A percentile compares a stretch with the other conserved stretches of the same genome.
phyloP scores from a whole-genome alignment of 129 eudicot genomes.

The Heracleum sosnowskyi region DNA sequence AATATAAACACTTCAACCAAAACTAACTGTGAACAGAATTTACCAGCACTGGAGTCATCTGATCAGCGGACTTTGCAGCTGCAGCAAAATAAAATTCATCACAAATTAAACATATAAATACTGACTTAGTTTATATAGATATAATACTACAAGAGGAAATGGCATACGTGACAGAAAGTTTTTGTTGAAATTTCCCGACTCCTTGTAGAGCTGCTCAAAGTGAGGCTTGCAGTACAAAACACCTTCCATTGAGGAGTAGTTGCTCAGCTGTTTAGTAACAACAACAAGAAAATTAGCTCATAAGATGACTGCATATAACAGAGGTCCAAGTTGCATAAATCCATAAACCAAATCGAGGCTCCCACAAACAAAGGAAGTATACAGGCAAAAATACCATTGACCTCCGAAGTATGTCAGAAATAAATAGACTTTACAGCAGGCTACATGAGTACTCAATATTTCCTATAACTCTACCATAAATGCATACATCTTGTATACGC shows the following conservation, averaged over 20 bases:
- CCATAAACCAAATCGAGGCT: background rate
- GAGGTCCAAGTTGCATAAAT: background rate
- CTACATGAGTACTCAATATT: background rate
- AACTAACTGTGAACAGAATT: background rate
- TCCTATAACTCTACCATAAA: background rate
- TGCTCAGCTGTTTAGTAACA: conserved; percentile 58
- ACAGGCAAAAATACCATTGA: background rate
- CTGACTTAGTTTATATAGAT: background rate
- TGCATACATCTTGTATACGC: background rate
- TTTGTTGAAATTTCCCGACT: conserved; percentile 89
- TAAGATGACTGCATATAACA: background rate
- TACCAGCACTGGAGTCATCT: conserved; percentile 82
- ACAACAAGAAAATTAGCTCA: background rate
- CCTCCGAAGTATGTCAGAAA: background rate
- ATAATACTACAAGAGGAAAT: background rate
- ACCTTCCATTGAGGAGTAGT: conserved; percentile 95
- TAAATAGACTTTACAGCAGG: background rate
- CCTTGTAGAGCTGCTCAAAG: conserved; percentile 96
- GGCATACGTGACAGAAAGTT: conserved; percentile 84
- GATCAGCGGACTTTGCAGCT: conserved; percentile 89
- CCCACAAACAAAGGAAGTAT: background rate
- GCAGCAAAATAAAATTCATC: conserved; percentile 16
- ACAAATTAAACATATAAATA: background rate
- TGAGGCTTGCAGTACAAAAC: conserved; percentile 99
- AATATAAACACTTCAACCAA: conserved; percentile 6